Evolutionary conservation across 352 stramenopile genomes (phyloP).

Genomic region (Globisporangium spiculum): DNA sequence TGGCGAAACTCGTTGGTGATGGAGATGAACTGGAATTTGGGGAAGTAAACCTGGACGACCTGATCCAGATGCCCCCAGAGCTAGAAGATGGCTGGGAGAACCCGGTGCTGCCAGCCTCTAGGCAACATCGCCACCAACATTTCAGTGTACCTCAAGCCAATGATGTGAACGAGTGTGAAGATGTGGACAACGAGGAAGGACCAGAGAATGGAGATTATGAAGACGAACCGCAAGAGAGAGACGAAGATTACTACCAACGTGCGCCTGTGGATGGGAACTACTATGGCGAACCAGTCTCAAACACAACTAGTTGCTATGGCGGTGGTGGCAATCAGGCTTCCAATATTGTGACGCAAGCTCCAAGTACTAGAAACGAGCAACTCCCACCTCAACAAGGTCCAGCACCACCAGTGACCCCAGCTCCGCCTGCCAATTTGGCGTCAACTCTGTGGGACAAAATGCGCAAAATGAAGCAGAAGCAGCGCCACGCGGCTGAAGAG

Average conservation of each 20-base stretch:
- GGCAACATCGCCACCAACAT: not conserved
- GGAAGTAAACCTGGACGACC: constrained; percentile 55
- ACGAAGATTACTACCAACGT: not conserved
- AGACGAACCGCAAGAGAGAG: constrained; percentile 4
- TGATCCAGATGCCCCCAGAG: constrained; percentile 53
- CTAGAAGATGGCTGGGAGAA: constrained; percentile 60
- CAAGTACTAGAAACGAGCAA: not conserved
- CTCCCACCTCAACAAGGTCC: not conserved
- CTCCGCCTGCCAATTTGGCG: constrained; percentile 34
- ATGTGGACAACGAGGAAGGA: constrained; percentile 6
- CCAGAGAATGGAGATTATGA: not conserved
- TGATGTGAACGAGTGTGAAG: constrained; percentile 7
- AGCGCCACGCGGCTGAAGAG: constrained; percentile 35
- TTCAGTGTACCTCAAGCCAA: not conserved
- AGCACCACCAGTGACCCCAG: not conserved
- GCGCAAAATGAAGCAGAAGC: constrained; percentile 46
- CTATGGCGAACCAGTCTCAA: not conserved
- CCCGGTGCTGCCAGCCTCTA: constrained; percentile 28
- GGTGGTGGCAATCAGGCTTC: not conserved
- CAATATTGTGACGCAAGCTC: not conserved
- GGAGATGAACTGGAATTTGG: constrained; percentile 29
- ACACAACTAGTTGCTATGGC: not conserved
- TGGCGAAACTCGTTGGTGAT: constrained; percentile 34
- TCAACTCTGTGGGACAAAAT: constrained; percentile 67
- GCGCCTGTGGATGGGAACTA: not conserved